Base-by-base conservation (phyloP, 768 basidiomycete genomes). In the Calocera viscosa region DNA sequence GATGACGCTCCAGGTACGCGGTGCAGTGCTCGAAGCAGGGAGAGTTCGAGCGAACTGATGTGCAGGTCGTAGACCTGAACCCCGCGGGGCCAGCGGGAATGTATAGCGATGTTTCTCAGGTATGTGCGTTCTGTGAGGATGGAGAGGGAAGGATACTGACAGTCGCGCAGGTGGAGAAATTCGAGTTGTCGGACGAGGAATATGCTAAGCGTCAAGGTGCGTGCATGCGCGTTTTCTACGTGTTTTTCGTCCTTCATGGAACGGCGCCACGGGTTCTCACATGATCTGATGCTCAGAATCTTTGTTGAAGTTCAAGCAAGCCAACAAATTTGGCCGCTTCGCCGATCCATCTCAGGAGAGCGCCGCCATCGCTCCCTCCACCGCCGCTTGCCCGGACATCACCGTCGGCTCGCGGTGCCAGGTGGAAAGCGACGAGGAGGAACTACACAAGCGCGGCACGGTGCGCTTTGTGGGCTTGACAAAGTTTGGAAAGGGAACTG, bases 281-380 rank as follows among this genome's bases (percentile, higher is more conserved):
- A 17, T 67, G 12, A 30, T 35, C 17, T 17, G 22, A 19, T 22
- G 0, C n/a, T 1, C 71, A 94, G 95, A 95, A 74, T 89, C 90
- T 10, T 90, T 98, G 32, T 81, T 93, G 16, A 86, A 89, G 1
- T 96, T 91, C 79, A 92, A 96, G 72, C 88, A 91, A 74, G 81
- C 81, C 1, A 77, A 95, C 75, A 87, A 90, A 75, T 84, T 98
- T 49, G 95, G 95, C 7, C 86, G 94, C 11, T 98, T 95, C 74
- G 90, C 89, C 0, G 68, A 73, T 0, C 38, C 8, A 17, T 41
- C 7, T 22, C 82, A 81, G 0, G 78, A 81, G 64, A 76, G 79
- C 41, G 2, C 79, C 22, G 71, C 80, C 1, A 72, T 75, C 1
- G 69, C 71, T 0, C 65, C 75, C 28, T 67, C 77, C 0, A 68